Base-by-base conservation (phyloP, 768 basidiomycete genomes). In the Termitomyces sp. region DNA sequence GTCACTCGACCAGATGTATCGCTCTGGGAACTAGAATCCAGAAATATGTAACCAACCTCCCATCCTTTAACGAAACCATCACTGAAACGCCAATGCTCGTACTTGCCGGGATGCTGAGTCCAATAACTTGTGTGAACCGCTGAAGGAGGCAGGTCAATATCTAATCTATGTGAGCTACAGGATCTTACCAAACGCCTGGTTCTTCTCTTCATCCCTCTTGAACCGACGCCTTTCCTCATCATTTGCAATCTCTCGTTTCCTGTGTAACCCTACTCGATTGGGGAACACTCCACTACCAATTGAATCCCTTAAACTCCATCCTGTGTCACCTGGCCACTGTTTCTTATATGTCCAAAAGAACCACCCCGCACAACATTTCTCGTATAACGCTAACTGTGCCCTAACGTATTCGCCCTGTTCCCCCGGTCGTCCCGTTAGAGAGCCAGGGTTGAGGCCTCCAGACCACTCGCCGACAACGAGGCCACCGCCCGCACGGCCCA, bases 331-430 rank as follows among this genome's bases (percentile, higher is more conserved):
- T 4, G 70, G 71, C 5, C 74, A 69, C 54, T 85, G 80, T 71
- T 92, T 91, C 77, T 87, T 92, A 69, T 85, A 89, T 40, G 90
- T 92, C 92, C 92, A 92, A 70, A 90, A 94, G 75, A 87, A 94
- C 82, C 84, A 90, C 5, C 92, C 92, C 0, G 82, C 84, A 61
- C 90, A 88, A 39, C 74, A 65, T 50, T 73, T 70, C 59, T 92
- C 90, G 62, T 83, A 93, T 42, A 90, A 66, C 20, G 78, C 80
- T 52, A 92, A 73, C 70, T 94, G 85, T 4, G 91, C 87, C 18
- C 77, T 69, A 4, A 89, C 77, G 61, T 84, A 94, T 18, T 68
- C 67, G 36, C 74, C 69, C 15, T 75, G 72, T 18, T 83, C 83
- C 18, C 78, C 76, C 0, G 61, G 60, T 33, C 64, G 66, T 2